Conservation (phyloP, 1,284 basidiomycete genomes). For the Sporisorium scitamineum region DNA sequence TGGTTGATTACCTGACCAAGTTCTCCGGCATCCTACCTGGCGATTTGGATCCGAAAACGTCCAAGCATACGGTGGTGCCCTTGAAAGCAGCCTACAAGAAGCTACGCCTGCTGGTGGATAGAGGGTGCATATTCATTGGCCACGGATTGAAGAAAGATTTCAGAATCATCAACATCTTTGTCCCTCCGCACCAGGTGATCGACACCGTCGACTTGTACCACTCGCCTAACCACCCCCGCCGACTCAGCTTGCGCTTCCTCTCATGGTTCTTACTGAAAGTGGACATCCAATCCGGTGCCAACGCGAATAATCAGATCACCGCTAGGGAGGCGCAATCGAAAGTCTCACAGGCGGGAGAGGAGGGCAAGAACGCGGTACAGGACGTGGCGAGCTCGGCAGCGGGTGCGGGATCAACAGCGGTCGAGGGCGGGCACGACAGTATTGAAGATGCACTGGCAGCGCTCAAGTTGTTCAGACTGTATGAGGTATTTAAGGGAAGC, state of each 20-base stretch:
- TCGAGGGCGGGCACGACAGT: slow-evolving; percentile 81
- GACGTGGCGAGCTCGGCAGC: slow-evolving; percentile 10
- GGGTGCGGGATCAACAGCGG: slow-evolving; percentile 30
- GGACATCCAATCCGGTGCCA: slow-evolving; percentile 84
- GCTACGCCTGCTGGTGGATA: slow-evolving; percentile 89
- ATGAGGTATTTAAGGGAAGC: slow-evolving; percentile 80
- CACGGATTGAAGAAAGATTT: slow-evolving; percentile 99
- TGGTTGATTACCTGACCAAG: slow-evolving; percentile 96
- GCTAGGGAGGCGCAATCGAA: slow-evolving; percentile 17
- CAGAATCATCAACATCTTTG: slow-evolving; percentile 96
- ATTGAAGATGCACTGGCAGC: slow-evolving; percentile 91
- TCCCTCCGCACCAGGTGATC: slow-evolving; percentile 93
- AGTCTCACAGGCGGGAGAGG: slow-evolving; percentile 10
- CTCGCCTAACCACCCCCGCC: slow-evolving; percentile 81
- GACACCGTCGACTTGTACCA: slow-evolving; percentile 97
- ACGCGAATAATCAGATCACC: slow-evolving; percentile 44
- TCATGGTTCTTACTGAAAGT: slow-evolving; percentile 91
- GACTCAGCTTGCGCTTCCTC: slow-evolving; percentile 91
- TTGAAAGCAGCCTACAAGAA: slow-evolving; percentile 98
- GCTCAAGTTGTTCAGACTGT: slow-evolving; percentile 85
- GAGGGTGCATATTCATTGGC: slow-evolving; percentile 95
- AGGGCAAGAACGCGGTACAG: slow-evolving; percentile 10
- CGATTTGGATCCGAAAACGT: slow-evolving; percentile 86
- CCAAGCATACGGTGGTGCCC: slow-evolving; percentile 89
- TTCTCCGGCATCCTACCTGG: slow-evolving; percentile 88